A percentile compares a stretch with the other conserved stretches of the same genome.
These are phyloP conservation scores for Vitis hybrid DNA, from an alignment of 177 flowering plant genomes.

Conservation along the genomic window DNA sequence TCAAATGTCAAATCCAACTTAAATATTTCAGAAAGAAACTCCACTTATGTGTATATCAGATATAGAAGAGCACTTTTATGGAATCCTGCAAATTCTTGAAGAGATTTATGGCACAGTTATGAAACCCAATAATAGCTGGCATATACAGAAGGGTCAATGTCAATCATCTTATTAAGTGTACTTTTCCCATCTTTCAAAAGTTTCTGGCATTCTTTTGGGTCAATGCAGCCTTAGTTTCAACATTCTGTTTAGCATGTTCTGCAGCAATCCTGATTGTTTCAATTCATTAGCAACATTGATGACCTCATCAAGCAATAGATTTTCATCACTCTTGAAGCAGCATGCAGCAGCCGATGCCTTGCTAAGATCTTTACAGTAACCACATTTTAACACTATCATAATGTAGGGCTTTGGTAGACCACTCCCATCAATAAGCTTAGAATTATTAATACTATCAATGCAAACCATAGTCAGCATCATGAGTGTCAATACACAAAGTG, in stretches of 20 bases:
- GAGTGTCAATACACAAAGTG: too few relatives aligned
- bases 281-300: too few relatives aligned
- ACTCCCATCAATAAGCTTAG: constrained; percentile 61
- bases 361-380: constrained; percentile 69
- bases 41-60: constrained; percentile 88
- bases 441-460: too few relatives aligned
- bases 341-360: constrained; percentile 69
- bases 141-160: constrained; percentile 98
- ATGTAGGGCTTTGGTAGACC: constrained; percentile 93
- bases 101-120: constrained; percentile 71
- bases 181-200: constrained; percentile 85
- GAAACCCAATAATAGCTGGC: constrained; percentile 91
- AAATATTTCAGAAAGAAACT: constrained; percentile 84
- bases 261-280: too few relatives aligned
- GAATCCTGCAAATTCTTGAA: constrained; percentile 84
- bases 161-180: constrained; percentile 92
- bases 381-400: constrained; percentile 69
- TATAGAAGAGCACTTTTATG: constrained; percentile 88
- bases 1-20: constrained; percentile 33
- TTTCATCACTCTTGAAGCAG: constrained; percentile 76
- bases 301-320: constrained; percentile 89
- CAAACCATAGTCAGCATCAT: constrained; percentile 87
- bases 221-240: neutral
- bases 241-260: too few relatives aligned
- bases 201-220: constrained; percentile 83